Base-by-base conservation (phyloP, 345 rosid species). In the Eucalyptus dawsonii region DNA sequence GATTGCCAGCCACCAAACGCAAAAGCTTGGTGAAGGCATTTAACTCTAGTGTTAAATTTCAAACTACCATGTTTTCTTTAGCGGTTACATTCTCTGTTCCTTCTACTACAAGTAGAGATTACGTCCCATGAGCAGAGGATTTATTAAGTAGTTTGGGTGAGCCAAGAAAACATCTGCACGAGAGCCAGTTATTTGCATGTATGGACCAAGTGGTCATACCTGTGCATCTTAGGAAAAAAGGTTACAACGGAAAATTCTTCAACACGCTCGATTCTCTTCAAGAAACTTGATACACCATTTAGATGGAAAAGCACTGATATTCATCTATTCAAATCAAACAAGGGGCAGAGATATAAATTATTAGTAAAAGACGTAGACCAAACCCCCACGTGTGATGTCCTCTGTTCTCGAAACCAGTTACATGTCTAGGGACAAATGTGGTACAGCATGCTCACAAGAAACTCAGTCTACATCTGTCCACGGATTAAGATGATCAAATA, bases 1-100 rank as follows among this genome's bases (percentile, higher is more conserved):
- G 93, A 87, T 90, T 89, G 94, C 91, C 93, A 93, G 95, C 89
- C 95, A 95, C 95, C 99, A 92, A 76, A 95, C 95, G 91, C 69
- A 54, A 54, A 87, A 53, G n/a, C 40, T 87, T 53, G 88, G 67
- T 50, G 88, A 54, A 42, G 60, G 45, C 62, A 31, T 21, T 86
- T 54, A 87, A 34, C 88, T 51, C 11, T 0, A 67, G 7, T 47
- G 69, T 14, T 13, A 40, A 87, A 87, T 37, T 45, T 87, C 88
- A 87, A 87, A 42, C 89, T 34, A 24, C 47, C 65, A 13, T 7
- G 50, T 54, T 87, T 34, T 87, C 88, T 44, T 54, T 37, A 12
- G 88, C 62, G 10, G 58, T 86, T 37, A 60, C 88, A 50, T 29
- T 86, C 56, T 86, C 58, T 47, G 50, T 86, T 86, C 56, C 85